Base-by-base conservation (phyloP, 2,329 filamentous ascomycete genomes). In the Triangularia setosa region DNA sequence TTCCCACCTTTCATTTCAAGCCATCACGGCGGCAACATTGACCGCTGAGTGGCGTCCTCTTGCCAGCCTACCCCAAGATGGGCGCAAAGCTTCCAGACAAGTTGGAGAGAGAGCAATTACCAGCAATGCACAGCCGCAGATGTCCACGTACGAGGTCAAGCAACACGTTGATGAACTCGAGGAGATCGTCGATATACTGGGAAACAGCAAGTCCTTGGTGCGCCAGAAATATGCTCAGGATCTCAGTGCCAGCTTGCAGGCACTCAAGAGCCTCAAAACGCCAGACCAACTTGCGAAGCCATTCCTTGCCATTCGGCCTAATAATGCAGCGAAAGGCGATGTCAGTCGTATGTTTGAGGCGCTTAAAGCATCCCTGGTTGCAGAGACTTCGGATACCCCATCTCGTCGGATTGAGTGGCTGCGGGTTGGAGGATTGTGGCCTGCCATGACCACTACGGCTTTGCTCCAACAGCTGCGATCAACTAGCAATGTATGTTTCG, bases 401-500 rank as follows among this genome's bases (percentile, higher is more conserved):
- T 40, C 27, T 27, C 60, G 27, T 11, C 65, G 67, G 23, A 56
- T 74, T 5, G 60, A 65, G 1, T 85, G 82, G 82, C 76, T 84
- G 0, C 64, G 72, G 9, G 25, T 69, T 0, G 79, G 75, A 0
- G 71, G 76, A 0, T 70, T 85, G 0, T 84, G 80, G 79, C 84
- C 84, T 0, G 75, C 73, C 1, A 65, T 81, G 2, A 82, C 79
- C 0, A 74, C 73, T 0, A 62, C 78, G 0, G 73, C 79, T 0
- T 65, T 86, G 0, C 77, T 87, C 0, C 77, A 81, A 53, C 80
- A 82, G 35, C 71, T 87, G 0, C 75, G 80, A 6, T 78, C 76
- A 0, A 75, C 70, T 0, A 65, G 61, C 0, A 65, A 65, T 1
- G 27, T 54, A 0, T 11, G 9, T 0, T 79, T 82, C 12, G 76